These are phyloP conservation scores for Datisca glomerata DNA, from an alignment of 306 rosid species.

Conservation along the genomic window DNA sequence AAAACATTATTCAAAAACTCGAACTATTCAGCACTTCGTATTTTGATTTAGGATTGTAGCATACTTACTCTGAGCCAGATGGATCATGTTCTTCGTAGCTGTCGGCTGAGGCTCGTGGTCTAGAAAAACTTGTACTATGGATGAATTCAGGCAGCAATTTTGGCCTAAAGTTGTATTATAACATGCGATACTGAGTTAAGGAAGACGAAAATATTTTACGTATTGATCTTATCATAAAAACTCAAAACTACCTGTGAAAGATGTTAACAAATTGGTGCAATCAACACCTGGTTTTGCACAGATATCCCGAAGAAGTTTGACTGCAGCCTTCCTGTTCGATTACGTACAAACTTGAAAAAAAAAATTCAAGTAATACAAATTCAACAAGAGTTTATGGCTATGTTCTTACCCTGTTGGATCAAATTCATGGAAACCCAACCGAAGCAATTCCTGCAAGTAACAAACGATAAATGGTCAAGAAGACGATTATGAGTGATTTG, in stretches of 20 bases:
- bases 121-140: constrained; percentile 47
- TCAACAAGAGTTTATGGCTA: not conserved
- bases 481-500: not conserved
- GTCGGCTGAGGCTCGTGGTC: constrained; percentile 85
- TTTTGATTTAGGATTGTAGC: not conserved
- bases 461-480: too few relatives aligned
- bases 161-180: constrained; percentile 46
- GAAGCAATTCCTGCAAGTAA: constrained; percentile 61
- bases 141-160: constrained; percentile 46
- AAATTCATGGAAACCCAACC: constrained; percentile 50
- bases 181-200: too few relatives aligned
- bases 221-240: not conserved
- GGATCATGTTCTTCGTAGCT: constrained; percentile 81
- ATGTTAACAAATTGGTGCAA: constrained; percentile 59
- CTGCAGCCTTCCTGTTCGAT: constrained; percentile 28
- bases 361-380: not conserved
- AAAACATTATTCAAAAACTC: not conserved
- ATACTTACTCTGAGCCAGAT: constrained; percentile 73
- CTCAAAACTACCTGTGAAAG: constrained; percentile 56
- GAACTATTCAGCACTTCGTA: not conserved
- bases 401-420: constrained; percentile 53
- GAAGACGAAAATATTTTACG: too few relatives aligned
- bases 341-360: not conserved
- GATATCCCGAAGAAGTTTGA: constrained; percentile 42
- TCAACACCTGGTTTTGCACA: constrained; percentile 58